Evolutionary conservation across 345 rosid species (phyloP), one percentile per base, ranked within the genome.

Genomic region (Leavenworthia alabamica): DNA sequence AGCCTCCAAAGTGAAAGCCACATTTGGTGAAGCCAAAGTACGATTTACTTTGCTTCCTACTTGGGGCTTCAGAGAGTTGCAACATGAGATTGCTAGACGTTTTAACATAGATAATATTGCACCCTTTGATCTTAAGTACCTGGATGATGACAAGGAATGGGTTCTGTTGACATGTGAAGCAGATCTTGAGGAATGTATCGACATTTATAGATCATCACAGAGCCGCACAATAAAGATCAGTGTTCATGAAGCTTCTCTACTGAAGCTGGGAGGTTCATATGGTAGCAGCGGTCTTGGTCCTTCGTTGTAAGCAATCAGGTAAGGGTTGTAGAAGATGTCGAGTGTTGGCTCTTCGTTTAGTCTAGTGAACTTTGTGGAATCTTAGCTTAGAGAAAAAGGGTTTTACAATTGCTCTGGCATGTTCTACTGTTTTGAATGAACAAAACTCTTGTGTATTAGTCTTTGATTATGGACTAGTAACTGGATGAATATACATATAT

Each of bases 131-230:
- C 82, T 86, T 60, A 81, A 83, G 66, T 86, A 83, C 75, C 43
- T 86, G 68, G 93, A 86, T 56, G 89, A 83, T 74, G 93, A 86
- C 58, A 36, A 16, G 7, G 93, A 86, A 28, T 86, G 93, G 89
- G 89, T 86, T 41, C 87, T 83, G 44, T 70, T 83, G 69, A 83
- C 93, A 23, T 83, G 94, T 33, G 86, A 86, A 57, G 86, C 80
- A 0, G 94, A 86, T 66, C 84, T 92, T 1, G 95, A 92, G 72
- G 98, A 92, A 71, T 92, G 98, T 51, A 76, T 78, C 37, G 95
- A 92, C 41, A 77, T 86, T 44, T 66, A 85, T 57, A 89, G 74
- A 71, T 57, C 67, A 67, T 80, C 77, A 41, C 79, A 50, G 58
- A 72, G 70, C 51, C 67, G 63, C 23, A 85, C 88, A 1, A 83